Evolutionary conservation across 495 filamentous ascomycete species (phyloP).

Genomic region (Neurospora africana): DNA sequence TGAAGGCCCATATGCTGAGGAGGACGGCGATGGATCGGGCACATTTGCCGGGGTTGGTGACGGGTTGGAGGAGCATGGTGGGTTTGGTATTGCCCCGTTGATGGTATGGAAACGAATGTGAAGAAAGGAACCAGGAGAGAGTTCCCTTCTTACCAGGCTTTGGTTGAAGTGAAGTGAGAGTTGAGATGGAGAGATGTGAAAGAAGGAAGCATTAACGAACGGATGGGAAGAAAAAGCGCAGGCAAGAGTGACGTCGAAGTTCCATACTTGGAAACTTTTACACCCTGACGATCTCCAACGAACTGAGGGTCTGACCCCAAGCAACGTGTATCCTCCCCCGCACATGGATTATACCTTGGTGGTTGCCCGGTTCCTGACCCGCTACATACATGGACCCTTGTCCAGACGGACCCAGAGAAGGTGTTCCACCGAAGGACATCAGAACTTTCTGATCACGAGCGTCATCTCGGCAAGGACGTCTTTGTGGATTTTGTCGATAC

Average conservation of each 20-base stretch:
- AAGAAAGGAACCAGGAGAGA: background rate
- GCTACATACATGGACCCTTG: background rate
- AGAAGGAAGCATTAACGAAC: background rate
- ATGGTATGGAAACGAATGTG: background rate
- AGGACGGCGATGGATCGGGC: background rate
- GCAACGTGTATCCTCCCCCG: background rate
- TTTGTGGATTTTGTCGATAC: background rate
- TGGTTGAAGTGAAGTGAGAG: background rate
- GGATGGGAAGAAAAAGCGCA: background rate
- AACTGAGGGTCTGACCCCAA: background rate
- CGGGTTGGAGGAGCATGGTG: background rate
- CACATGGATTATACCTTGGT: background rate
- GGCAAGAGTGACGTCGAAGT: background rate
- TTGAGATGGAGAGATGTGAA: background rate
- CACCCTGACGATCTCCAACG: background rate
- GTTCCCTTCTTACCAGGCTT: background rate
- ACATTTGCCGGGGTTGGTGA: background rate
- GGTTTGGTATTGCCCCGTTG: background rate
- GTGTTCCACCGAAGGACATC: background rate
- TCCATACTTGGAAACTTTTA: background rate
- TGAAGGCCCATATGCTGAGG: background rate
- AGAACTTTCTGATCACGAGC: background rate
- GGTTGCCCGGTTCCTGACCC: background rate
- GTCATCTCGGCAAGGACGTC: background rate
- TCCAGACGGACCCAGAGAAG: background rate